A percentile compares a stretch with the other conserved stretches of the same genome.
These are phyloP conservation scores for Debaryomyces maramus DNA, from an alignment of 805 yeast species.

Conservation along the genomic window DNA sequence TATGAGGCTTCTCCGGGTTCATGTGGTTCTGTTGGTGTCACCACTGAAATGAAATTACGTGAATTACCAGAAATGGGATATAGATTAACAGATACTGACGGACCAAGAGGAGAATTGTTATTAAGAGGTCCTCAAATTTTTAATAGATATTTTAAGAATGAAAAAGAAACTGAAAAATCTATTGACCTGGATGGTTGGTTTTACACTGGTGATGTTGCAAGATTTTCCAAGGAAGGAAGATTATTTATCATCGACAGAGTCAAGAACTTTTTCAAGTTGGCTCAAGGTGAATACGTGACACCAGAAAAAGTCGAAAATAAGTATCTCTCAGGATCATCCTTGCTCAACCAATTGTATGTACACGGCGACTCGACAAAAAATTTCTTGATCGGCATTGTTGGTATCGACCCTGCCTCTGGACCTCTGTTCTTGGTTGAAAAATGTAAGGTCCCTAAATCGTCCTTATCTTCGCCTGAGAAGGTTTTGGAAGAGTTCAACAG, in stretches of 20 bases:
- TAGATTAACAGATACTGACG: slow-evolving; percentile 28
- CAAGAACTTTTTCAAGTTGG: slow-evolving; percentile 70
- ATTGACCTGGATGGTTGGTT: slow-evolving; percentile 55
- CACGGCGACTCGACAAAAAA: slow-evolving; percentile 64
- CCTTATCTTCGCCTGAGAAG: slow-evolving; percentile 2
- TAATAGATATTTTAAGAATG: slow-evolving; percentile 49
- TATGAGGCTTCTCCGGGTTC: slow-evolving; percentile 43
- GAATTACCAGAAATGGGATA: slow-evolving; percentile 67
- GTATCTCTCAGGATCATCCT: slow-evolving; percentile 53
- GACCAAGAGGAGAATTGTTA: slow-evolving; percentile 54
- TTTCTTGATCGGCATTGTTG: slow-evolving; percentile 60
- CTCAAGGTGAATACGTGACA: slow-evolving; percentile 61
- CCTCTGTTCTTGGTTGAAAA: neutral
- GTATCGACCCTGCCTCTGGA: slow-evolving; percentile 51
- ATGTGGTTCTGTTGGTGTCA: slow-evolving; percentile 47
- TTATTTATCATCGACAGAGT: slow-evolving; percentile 69
- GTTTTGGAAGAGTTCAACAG: neutral
- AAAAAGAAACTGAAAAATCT: slow-evolving; percentile 46
- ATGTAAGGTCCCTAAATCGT: neutral
- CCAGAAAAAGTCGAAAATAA: slow-evolving; percentile 73
- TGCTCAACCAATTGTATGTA: slow-evolving; percentile 53
- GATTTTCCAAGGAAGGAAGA: slow-evolving; percentile 42
- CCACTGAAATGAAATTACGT: slow-evolving; percentile 52
- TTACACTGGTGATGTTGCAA: slow-evolving; percentile 56
- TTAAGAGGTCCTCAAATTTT: slow-evolving; percentile 59